These are phyloP conservation scores for Poa annua DNA, from an alignment of 176 grass and related monocot genomes.

Conservation along the genomic window DNA sequence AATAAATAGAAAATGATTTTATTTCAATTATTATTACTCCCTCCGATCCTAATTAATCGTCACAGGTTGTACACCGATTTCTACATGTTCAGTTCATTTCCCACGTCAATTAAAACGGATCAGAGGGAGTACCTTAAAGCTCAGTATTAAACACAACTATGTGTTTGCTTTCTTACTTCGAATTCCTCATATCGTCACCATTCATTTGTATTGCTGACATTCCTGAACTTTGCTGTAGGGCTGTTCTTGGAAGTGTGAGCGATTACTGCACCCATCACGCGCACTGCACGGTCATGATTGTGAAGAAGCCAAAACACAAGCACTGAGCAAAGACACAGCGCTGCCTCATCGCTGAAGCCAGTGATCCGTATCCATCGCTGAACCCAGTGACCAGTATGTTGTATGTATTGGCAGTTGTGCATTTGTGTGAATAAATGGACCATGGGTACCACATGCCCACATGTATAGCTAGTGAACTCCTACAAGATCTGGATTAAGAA, in stretches of 20 bases:
- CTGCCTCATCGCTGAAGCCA: neutral
- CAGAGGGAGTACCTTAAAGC: no score
- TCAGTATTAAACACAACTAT: neutral
- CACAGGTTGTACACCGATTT: no score
- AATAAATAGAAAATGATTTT: no score
- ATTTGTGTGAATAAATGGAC: slow-evolving; percentile 39
- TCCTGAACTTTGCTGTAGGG: slow-evolving; percentile 38
- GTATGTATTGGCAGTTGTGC: neutral
- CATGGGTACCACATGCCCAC: no score
- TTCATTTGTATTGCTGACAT: neutral
- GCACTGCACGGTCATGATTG: slow-evolving; percentile 93
- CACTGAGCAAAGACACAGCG: slow-evolving; percentile 7
- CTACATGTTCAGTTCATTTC: no score
- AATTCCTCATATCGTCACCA: neutral
- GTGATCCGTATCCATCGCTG: neutral
- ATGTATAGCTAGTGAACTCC: neutral
- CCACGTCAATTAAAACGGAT: no score
- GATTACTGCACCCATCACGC: slow-evolving; percentile 90
- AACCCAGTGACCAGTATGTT: neutral
- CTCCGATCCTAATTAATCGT: no score
- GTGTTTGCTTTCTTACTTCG: neutral
- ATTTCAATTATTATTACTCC: no score
- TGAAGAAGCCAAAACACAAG: slow-evolving; percentile 84
- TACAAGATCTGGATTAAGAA: slow-evolving; percentile 5
- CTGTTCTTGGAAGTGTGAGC: slow-evolving; percentile 86